Conservation (phyloP, 768 basidiomycete genomes). For the Kondoa subrosea region DNA sequence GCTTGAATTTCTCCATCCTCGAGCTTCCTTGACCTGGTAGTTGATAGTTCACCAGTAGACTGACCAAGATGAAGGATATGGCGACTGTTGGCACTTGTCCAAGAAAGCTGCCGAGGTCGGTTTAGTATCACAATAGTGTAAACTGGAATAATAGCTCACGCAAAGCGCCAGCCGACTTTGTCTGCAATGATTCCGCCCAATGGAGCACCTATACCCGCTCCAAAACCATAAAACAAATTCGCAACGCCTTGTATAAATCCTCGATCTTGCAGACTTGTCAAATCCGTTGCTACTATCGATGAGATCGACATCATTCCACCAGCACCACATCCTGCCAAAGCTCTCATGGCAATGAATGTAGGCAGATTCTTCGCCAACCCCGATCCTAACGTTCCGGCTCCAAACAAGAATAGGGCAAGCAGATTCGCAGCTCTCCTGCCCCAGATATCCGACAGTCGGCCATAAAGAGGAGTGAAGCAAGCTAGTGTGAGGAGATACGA, state of each 20-base stretch:
- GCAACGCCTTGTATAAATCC: slow-evolving; percentile 79
- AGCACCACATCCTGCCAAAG: slow-evolving; percentile 57
- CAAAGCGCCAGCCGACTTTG: neutral
- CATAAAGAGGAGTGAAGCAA: slow-evolving; percentile 31
- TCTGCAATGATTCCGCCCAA: too few relatives aligned
- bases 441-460: slow-evolving; percentile 32
- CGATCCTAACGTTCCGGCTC: slow-evolving; percentile 67
- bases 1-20: slow-evolving; percentile 28
- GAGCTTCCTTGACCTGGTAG: slow-evolving; percentile 37
- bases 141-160: neutral
- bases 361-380: slow-evolving; percentile 77
- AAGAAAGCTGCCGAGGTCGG: too few relatives aligned
- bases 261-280: slow-evolving; percentile 36
- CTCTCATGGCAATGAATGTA: slow-evolving; percentile 57
- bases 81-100: slow-evolving; percentile 61
- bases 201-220: slow-evolving; percentile 35
- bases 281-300: slow-evolving; percentile 58
- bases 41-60: slow-evolving; percentile 57
- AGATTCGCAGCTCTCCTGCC: slow-evolving; percentile 69
- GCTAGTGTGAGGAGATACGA: slow-evolving; percentile 23
- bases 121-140: too few relatives aligned
- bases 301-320: slow-evolving; percentile 43
- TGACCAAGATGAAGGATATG: slow-evolving; percentile 53
- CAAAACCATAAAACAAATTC: slow-evolving; percentile 52
- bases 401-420: slow-evolving; percentile 64